Conservation (phyloP, 163 green algal genomes). For the Scenedesmus sp. region DNA sequence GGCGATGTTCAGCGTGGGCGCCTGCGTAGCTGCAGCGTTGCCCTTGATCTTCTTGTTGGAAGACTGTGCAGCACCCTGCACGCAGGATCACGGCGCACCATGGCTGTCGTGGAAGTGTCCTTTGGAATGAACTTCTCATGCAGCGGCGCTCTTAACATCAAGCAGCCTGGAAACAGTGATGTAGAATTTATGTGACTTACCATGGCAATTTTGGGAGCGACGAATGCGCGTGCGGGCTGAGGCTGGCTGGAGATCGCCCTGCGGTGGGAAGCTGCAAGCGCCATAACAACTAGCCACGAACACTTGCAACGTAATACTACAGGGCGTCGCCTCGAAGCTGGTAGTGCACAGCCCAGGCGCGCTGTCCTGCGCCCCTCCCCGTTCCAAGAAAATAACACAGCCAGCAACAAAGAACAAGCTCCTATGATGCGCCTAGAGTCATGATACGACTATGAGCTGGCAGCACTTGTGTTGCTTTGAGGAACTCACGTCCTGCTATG, state of each 20-base stretch:
- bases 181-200: not conserved
- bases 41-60: not conserved
- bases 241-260: not conserved
- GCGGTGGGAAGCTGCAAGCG: not conserved
- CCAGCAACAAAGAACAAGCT: not conserved
- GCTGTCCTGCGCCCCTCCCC: not conserved
- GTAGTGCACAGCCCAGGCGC: not conserved
- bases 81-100: not conserved
- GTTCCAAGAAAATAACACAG: not conserved
- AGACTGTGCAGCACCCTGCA: conserved; percentile 37
- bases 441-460: not conserved
- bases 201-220: not conserved
- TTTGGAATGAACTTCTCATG: not conserved
- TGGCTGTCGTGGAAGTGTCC: not conserved
- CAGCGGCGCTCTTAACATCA: not conserved
- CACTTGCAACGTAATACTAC: not conserved
- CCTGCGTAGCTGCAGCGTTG: conserved; percentile 25
- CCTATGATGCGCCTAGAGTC: not conserved
- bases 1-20: conserved; percentile 81
- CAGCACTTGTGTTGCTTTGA: not conserved
- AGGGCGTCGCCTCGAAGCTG: not conserved
- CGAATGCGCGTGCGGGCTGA: not conserved
- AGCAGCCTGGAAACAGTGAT: not conserved
- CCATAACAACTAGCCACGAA: not conserved
- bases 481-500: not conserved